Conservation (phyloP, 306 rosid genomes). For the Castanospermum australe region DNA sequence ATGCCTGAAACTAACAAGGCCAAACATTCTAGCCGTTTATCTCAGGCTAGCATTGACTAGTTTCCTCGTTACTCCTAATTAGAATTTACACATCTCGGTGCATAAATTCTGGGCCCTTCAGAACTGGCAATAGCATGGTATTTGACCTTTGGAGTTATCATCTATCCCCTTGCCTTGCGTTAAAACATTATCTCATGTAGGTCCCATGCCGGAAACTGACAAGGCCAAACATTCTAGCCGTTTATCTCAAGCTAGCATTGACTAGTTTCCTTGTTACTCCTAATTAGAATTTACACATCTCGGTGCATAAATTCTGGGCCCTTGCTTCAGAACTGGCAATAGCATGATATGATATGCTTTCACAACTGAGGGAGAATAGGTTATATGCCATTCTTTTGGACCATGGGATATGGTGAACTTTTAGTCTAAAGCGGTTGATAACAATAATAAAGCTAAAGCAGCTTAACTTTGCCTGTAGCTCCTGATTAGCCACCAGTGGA, state of each 20-base stretch:
- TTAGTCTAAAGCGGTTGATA: background rate
- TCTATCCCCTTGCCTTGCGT: slow-evolving; percentile 5
- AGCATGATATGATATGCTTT: background rate
- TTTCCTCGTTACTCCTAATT: background rate
- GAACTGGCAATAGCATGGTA: background rate
- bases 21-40: slow-evolving; percentile 8
- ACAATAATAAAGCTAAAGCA: background rate
- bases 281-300: background rate
- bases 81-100: background rate
- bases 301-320: background rate
- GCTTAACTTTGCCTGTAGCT: background rate
- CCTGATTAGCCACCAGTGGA: background rate
- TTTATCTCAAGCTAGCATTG: background rate
- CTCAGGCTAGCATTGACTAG: background rate
- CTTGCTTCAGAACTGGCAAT: background rate
- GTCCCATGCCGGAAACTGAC: slow-evolving; percentile 31
- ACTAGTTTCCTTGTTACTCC: background rate
- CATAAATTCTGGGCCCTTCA: background rate
- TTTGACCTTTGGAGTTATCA: slow-evolving; percentile 51
- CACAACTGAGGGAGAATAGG: background rate
- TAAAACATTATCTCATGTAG: slow-evolving; percentile 31
- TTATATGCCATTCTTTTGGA: background rate
- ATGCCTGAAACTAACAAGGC: slow-evolving; percentile 17
- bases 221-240: slow-evolving; percentile 2
- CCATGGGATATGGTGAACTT: background rate